Base-by-base conservation (phyloP, 495 filamentous ascomycete species). In the Tuber calosporum region DNA sequence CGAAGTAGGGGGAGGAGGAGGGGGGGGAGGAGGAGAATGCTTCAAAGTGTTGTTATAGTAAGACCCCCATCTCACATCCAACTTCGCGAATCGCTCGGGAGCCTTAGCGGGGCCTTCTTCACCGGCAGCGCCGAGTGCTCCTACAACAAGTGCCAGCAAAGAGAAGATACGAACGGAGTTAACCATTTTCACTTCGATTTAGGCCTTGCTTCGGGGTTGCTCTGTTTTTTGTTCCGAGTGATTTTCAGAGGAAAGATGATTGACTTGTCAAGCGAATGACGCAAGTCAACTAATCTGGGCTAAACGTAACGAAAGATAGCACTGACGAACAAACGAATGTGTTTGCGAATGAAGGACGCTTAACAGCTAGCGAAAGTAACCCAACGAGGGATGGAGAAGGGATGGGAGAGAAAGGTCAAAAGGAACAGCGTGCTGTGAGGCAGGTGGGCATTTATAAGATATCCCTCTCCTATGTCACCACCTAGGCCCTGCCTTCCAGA, bases 301-400 rank as follows among this genome's bases (percentile, higher is more conserved):
- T 17, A 68, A 41, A 42, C 53, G 58, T 73, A 77, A 75, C 71
- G 75, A 77, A 69, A 69, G 34, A 77, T 77, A 77, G 70, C 67
- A 66, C 43, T 38, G 67, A 58, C 76, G 77, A 75, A 77, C 67
- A 74, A 78, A 77, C 76, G 76, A 78, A 36, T 78, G 76, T 30
- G n/a, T 77, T 69, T 78, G 74, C 70, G 76, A 70, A 73, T 13
- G 70, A 78, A 77, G 68, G 72, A 70, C 68, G 30, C 62, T 73
- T 42, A 22, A 42, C 41, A 22, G n/a, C 40, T 45, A 77, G 71
- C 74, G 74, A 78, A 73, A 66, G 74, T 15, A 34, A 70, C 68
- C 67, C 34, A 40, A 37, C 38, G 66, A 53, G n/a, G 68, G 70
- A 72, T 69, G 70, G 73, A 70, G 68, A 69, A 72, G 34, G 73